These are phyloP conservation scores for Rhodotorula paludigena DNA, from an alignment of 768 basidiomycete species.

Conservation along the genomic window DNA sequence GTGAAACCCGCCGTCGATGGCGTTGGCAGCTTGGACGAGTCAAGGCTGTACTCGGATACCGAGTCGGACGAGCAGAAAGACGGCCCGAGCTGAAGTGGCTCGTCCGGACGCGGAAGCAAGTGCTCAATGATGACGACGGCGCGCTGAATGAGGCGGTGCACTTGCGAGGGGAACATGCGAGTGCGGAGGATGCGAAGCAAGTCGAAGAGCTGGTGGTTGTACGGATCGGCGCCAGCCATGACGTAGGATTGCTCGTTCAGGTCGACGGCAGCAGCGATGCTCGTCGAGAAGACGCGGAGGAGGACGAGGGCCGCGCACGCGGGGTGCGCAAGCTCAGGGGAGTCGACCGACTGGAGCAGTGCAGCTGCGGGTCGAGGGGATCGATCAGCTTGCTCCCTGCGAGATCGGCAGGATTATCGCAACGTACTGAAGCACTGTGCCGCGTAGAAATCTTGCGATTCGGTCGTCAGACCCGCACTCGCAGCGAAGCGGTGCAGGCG, in stretches of 20 bases:
- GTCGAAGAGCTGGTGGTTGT: not conserved
- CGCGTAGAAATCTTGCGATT: not conserved
- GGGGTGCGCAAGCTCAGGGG: not conserved
- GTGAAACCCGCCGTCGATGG: not conserved
- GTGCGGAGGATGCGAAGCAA: not conserved
- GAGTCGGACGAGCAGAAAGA: not conserved
- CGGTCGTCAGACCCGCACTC: not conserved
- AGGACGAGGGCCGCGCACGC: not conserved
- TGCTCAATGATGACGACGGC: not conserved
- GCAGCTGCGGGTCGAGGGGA: not conserved
- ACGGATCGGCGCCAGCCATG: not conserved
- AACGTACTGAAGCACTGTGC: slow-evolving; percentile 4
- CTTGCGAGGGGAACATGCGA: not conserved
- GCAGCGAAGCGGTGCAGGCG: slow-evolving; percentile 9
- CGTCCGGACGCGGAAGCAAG: not conserved
- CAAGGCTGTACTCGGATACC: not conserved
- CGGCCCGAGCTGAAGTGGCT: not conserved
- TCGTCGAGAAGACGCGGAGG: slow-evolving; percentile 4
- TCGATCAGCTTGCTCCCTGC: not conserved
- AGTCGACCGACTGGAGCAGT: not conserved
- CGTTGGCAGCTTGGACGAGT: not conserved
- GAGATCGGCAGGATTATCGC: too few species aligned
- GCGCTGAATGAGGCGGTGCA: not conserved
- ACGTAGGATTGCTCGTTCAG: not conserved
- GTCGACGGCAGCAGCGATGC: slow-evolving; percentile 2